phyloP scores from a whole-genome alignment of 208 protist species.

The Trypanosoma mega region DNA sequence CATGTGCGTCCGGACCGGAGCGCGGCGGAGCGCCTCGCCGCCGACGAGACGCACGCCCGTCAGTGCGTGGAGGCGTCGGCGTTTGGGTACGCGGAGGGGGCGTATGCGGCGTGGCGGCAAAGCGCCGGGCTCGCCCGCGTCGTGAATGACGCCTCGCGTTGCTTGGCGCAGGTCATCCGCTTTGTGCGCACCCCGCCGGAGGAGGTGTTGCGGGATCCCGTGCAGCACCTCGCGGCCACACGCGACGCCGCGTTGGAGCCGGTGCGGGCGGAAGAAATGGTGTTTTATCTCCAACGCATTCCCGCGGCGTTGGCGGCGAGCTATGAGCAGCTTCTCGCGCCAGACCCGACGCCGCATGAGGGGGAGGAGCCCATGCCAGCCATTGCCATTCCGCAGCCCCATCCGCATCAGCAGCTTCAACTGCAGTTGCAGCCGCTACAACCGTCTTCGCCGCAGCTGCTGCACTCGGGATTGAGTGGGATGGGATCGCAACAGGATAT shows the following conservation, averaged over 20 bases:
- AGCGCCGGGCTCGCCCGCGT: background rate
- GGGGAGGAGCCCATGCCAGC: conserved; percentile 3
- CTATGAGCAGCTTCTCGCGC: background rate
- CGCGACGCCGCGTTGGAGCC: background rate
- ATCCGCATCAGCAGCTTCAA: conserved; percentile 1
- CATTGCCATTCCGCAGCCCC: conserved; percentile 5
- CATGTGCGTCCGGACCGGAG: too few relatives aligned
- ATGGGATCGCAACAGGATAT: background rate
- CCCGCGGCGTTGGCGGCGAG: conserved; percentile 4
- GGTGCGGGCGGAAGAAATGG: conserved; percentile 4
- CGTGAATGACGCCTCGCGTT: background rate
- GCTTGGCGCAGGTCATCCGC: background rate
- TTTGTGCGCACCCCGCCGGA: conserved; percentile 17
- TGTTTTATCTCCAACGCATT: conserved; percentile 4
- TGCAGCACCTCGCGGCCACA: background rate
- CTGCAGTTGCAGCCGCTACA: background rate
- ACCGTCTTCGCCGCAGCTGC: too few relatives aligned
- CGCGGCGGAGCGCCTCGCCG: background rate
- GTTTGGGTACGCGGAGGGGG: too few relatives aligned
- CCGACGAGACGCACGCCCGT: background rate
- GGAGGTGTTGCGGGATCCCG: conserved; percentile 1
- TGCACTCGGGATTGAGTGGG: background rate
- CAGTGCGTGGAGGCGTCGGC: background rate
- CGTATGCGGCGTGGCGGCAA: background rate
- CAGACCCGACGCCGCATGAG: background rate